Conservation (phyloP, 1,139 yeast species). For the Hansenula sp. region DNA sequence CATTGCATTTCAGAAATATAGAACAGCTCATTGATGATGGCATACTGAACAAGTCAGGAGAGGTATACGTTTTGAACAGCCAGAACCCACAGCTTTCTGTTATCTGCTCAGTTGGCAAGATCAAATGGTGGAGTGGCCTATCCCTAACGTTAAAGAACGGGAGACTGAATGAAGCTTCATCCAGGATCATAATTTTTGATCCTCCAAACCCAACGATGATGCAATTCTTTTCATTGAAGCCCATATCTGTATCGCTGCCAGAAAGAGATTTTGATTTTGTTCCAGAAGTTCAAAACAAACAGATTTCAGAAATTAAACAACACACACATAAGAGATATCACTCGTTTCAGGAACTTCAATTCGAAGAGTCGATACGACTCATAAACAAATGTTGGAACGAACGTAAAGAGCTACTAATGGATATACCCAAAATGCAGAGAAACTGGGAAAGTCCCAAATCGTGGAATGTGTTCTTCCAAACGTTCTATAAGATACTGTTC, state of each 20-base stretch:
- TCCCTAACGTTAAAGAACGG: slow-evolving; percentile 1
- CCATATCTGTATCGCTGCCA: slow-evolving; percentile 63
- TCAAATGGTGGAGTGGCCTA: slow-evolving; percentile 3
- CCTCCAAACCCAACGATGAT: slow-evolving; percentile 73
- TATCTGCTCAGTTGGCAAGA: not conserved
- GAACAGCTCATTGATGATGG: not conserved
- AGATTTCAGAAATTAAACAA: slow-evolving; percentile 25
- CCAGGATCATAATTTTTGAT: slow-evolving; percentile 53
- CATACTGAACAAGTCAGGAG: not conserved
- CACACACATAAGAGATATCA: slow-evolving; percentile 19
- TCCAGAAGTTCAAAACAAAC: slow-evolving; percentile 26
- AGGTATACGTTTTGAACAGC: too few relatives aligned
- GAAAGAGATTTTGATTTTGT: slow-evolving; percentile 25
- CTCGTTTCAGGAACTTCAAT: slow-evolving; percentile 10
- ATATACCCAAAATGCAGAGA: slow-evolving; percentile 11
- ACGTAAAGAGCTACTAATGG: slow-evolving; percentile 9
- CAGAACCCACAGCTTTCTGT: not conserved
- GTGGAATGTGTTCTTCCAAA: not conserved
- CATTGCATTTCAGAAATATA: slow-evolving; percentile 16
- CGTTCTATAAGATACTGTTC: not conserved
- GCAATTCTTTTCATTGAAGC: slow-evolving; percentile 76
- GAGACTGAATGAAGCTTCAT: slow-evolving; percentile 3
- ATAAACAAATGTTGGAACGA: slow-evolving; percentile 19
- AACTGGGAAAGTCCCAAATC: slow-evolving; percentile 11
- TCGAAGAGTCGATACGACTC: slow-evolving; percentile 21